Base-by-base conservation (phyloP, 306 rosid species). In the Myrica gale region DNA sequence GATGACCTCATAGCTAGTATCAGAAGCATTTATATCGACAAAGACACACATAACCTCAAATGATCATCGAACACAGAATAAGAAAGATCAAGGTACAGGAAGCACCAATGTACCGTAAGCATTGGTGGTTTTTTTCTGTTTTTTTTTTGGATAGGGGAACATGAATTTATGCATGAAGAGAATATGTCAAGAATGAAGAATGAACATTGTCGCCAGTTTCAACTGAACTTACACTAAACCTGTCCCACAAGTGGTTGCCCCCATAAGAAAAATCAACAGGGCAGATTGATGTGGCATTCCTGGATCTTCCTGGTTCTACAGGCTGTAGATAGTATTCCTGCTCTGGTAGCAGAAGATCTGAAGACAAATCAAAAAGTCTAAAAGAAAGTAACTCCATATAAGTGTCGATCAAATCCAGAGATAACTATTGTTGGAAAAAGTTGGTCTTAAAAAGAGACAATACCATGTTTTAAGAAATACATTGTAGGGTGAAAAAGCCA, bases 311-410 rank as follows among this genome's bases (percentile, higher is more conserved):
- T 53, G 87, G 88, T 84, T 85, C 89, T 42, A 84, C 78, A 52
- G 99, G 93, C 86, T 95, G 99, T 71, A 95, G 87, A 84, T 88
- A 95, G 78, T 90, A 95, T 76, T 91, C 99, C 82, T 95, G 99
- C 89, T 95, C 99, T 75, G 97, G 97, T 83, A 89, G 90, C 82
- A 85, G 75, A 70, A 82, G 83, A 88, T 92, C 91, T 69, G 84
- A 68, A 48, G 98, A 90, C 86, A 95, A 79, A 86, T 95, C 89
- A 85, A 89, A 95, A 63, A 95, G 78, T 89, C 99, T 95, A 82
- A 82, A 89, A 81, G 82, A 74, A 75, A n/a, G 57, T 41, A 20
- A 54, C 26, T 44, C 16, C 71, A 47, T 43, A 71, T 58, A 68
- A 73, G 75, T 46, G 21, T 48, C 17, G 32, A 41, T 39, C 69